These are phyloP conservation scores for Sordariomycetes sp. DNA, from an alignment of 2,329 filamentous ascomycete genomes.

Conservation along the genomic window DNA sequence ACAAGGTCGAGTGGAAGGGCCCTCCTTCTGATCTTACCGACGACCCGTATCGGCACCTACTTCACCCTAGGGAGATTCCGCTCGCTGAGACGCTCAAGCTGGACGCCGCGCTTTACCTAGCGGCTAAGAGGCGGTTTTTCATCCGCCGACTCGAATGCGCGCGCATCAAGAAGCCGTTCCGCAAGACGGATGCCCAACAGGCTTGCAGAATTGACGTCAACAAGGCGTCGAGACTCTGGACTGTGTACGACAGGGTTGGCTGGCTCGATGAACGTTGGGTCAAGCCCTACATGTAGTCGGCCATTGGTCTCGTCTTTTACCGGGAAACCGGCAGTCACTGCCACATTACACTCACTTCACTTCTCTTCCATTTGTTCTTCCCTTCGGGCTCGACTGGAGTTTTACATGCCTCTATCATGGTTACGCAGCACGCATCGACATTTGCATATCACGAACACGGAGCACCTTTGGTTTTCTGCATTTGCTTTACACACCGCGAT, in stretches of 20 bases:
- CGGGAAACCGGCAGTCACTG: not conserved
- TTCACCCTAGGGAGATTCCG: constrained; percentile 66
- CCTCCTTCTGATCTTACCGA: constrained; percentile 61
- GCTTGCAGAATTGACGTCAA: constrained; percentile 98
- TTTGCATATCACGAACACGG: not conserved
- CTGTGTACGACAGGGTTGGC: constrained; percentile 73
- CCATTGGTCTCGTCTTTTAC: not conserved
- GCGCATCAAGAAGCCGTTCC: constrained; percentile 65
- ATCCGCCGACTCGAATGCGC: constrained; percentile 56
- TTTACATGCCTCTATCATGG: not conserved
- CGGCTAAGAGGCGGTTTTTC: constrained; percentile 89
- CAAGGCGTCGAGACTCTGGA: constrained; percentile 89
- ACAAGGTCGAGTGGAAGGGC: constrained; percentile 84
- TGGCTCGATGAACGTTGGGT: constrained; percentile 55
- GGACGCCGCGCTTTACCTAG: constrained; percentile 78
- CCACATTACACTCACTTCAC: not conserved
- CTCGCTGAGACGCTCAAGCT: constrained; percentile 71
- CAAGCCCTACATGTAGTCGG: constrained; percentile 6
- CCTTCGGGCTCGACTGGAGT: constrained; percentile 13
- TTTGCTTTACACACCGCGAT: constrained; percentile 3
- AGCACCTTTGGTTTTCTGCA: not conserved
- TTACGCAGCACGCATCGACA: not conserved
- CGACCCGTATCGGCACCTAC: constrained; percentile 55
- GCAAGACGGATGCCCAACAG: constrained; percentile 90
- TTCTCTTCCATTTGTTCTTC: not conserved